Evolutionary conservation across 805 yeast species (phyloP).

Genomic region (Pichia nakasei): DNA sequence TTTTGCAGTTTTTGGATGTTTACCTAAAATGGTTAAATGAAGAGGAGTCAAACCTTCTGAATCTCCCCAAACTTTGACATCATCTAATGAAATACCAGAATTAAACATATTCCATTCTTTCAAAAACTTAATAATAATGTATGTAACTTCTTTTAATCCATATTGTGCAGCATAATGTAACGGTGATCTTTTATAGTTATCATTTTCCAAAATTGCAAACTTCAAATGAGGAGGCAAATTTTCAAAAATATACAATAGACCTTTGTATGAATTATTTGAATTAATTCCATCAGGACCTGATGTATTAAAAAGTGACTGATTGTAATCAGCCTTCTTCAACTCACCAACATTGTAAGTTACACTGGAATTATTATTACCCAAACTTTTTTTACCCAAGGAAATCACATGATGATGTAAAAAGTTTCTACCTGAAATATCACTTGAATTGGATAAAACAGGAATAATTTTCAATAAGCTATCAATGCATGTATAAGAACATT

Average conservation of each 20-base stretch:
- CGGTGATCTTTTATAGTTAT: conserved; percentile 74
- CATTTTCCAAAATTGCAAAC: conserved; percentile 53
- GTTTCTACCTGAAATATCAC: conserved; percentile 75
- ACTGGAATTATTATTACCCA: conserved; percentile 23
- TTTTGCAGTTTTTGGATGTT: conserved; percentile 68
- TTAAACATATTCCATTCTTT: conserved; percentile 53
- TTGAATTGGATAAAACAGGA: conserved; percentile 48
- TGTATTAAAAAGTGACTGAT: conserved; percentile 40
- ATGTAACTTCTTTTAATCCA: conserved; percentile 61
- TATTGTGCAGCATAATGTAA: conserved; percentile 84
- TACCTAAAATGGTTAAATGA: conserved; percentile 74
- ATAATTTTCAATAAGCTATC: conserved; percentile 43
- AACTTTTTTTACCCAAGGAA: conserved; percentile 55
- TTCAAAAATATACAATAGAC: conserved; percentile 50
- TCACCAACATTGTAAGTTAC: conserved; percentile 6
- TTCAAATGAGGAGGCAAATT: conserved; percentile 47
- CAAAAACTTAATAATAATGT: conserved; percentile 46
- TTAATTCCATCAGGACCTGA: conserved; percentile 58
- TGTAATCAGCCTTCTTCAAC: conserved; percentile 17
- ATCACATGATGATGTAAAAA: conserved; percentile 80
- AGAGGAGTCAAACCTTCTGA: conserved; percentile 74
- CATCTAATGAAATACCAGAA: conserved; percentile 44
- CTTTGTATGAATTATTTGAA: conserved; percentile 48
- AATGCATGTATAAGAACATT: conserved; percentile 49
- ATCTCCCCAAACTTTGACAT: conserved; percentile 56